Conservation (phyloP, 2,329 filamentous ascomycete species). For the Talaromyces albobiverticillius region DNA sequence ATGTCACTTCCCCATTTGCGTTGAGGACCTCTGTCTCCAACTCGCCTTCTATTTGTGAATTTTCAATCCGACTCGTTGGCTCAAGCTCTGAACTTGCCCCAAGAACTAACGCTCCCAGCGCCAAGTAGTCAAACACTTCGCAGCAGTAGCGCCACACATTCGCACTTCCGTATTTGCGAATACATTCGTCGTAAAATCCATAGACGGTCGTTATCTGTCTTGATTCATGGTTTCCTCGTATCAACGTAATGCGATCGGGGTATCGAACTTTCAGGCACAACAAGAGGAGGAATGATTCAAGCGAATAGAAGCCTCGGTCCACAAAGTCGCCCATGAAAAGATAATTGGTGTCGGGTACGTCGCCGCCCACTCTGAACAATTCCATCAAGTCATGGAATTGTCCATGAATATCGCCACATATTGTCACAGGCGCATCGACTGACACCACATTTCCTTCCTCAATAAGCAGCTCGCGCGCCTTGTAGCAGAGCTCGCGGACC, state of each 20-base stretch:
- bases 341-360: slow-evolving; percentile 94
- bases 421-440: slow-evolving; percentile 92
- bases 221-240: slow-evolving; percentile 93
- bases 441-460: slow-evolving; percentile 97
- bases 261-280: slow-evolving; percentile 96
- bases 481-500: slow-evolving; percentile 95
- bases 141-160: slow-evolving; percentile 98
- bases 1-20: slow-evolving; percentile 74
- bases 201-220: slow-evolving; percentile 97
- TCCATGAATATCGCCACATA: slow-evolving; percentile 95
- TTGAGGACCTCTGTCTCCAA: slow-evolving; percentile 93
- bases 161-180: slow-evolving; percentile 92
- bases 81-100: slow-evolving; percentile 68
- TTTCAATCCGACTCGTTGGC: slow-evolving; percentile 53
- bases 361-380: slow-evolving; percentile 87
- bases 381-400: slow-evolving; percentile 98
- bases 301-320: slow-evolving; percentile 94
- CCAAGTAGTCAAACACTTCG: slow-evolving; percentile 96
- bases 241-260: slow-evolving; percentile 93
- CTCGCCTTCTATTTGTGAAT: slow-evolving; percentile 63
- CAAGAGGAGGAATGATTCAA: slow-evolving; percentile 93
- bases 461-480: slow-evolving; percentile 90
- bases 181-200: slow-evolving; percentile 96
- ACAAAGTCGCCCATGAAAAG: slow-evolving; percentile 99
- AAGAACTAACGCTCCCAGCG: slow-evolving; percentile 84